phyloP scores from a whole-genome alignment of 1,284 basidiomycete genomes.

The Fomitopsis pinicola region DNA sequence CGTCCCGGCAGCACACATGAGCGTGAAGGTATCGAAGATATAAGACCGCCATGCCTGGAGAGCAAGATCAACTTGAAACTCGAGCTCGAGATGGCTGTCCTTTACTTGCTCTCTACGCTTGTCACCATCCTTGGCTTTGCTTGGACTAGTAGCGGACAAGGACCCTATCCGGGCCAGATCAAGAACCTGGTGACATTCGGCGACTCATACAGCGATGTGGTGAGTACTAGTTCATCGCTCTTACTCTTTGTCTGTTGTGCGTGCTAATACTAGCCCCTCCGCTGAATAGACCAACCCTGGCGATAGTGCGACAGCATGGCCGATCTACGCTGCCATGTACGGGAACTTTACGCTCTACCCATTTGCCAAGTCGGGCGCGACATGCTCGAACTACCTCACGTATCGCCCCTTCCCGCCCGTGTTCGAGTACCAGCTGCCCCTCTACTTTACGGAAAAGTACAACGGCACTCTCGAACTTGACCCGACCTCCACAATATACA shows the following conservation, averaged over 20 bases:
- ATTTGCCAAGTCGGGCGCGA: slow-evolving; percentile 35
- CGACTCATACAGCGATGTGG: slow-evolving; percentile 42
- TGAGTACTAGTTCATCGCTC: slow-evolving; percentile 4
- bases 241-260: no score
- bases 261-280: not conserved
- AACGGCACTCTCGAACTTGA: slow-evolving; percentile 20
- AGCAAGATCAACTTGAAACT: not conserved
- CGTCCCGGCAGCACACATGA: not conserved
- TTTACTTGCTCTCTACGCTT: slow-evolving; percentile 2
- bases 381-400: slow-evolving; percentile 38
- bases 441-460: slow-evolving; percentile 27
- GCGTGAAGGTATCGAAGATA: not conserved
- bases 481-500: slow-evolving; percentile 36
- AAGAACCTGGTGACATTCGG: slow-evolving; percentile 43
- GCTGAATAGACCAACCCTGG: slow-evolving; percentile 3
- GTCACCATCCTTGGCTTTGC: not conserved
- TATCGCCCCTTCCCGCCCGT: slow-evolving; percentile 32
- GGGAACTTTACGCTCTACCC: slow-evolving; percentile 31
- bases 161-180: slow-evolving; percentile 30
- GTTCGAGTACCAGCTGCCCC: slow-evolving; percentile 32
- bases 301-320: slow-evolving; percentile 34
- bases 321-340: slow-evolving; percentile 33
- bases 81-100: slow-evolving; percentile 3
- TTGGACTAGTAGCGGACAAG: slow-evolving; percentile 2
- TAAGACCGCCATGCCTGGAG: not conserved